Conservation (phyloP, 306 rosid species). For the Gleditsia sinensis region DNA sequence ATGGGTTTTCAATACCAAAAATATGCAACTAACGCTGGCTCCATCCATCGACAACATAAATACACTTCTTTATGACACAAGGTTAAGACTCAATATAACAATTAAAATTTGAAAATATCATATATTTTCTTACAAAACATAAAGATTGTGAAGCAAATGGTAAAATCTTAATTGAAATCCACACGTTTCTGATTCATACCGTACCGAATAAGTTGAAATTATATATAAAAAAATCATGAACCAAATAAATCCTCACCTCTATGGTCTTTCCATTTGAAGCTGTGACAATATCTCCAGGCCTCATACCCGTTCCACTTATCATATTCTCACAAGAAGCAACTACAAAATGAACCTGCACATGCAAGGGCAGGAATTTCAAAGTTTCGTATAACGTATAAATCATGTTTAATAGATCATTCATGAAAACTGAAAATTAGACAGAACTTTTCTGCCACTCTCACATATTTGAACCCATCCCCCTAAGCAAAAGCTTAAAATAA, state of each 20-base stretch:
- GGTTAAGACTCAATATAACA: not conserved
- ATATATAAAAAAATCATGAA: slow-evolving; percentile 1
- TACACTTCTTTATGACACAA: not conserved
- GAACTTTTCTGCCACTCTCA: not conserved
- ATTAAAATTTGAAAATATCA: not conserved
- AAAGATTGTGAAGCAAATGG: slow-evolving; percentile 1
- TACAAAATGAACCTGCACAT: slow-evolving; percentile 88
- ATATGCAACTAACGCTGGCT: not conserved
- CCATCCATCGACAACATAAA: not conserved
- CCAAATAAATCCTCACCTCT: slow-evolving; percentile 60
- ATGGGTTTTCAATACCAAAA: not conserved
- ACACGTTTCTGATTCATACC: slow-evolving; percentile 19
- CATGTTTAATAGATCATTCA: slow-evolving; percentile 18
- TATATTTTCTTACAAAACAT: not conserved
- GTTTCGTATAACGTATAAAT: not conserved
- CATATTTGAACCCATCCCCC: not conserved
- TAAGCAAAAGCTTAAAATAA: slow-evolving; percentile 14
- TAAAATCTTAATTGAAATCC: slow-evolving; percentile 5
- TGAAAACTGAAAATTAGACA: slow-evolving; percentile 6
- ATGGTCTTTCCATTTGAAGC: slow-evolving; percentile 99
- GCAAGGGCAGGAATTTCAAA: slow-evolving; percentile 21
- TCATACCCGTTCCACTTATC: slow-evolving; percentile 99
- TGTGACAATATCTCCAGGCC: slow-evolving; percentile 96
- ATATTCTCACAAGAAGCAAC: slow-evolving; percentile 99
- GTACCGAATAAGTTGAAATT: not conserved